Evolutionary conservation across 2,329 filamentous ascomycete genomes (phyloP), one percentile per base, ranked within the genome.

Genomic region (Aureobasidium pullulans): DNA sequence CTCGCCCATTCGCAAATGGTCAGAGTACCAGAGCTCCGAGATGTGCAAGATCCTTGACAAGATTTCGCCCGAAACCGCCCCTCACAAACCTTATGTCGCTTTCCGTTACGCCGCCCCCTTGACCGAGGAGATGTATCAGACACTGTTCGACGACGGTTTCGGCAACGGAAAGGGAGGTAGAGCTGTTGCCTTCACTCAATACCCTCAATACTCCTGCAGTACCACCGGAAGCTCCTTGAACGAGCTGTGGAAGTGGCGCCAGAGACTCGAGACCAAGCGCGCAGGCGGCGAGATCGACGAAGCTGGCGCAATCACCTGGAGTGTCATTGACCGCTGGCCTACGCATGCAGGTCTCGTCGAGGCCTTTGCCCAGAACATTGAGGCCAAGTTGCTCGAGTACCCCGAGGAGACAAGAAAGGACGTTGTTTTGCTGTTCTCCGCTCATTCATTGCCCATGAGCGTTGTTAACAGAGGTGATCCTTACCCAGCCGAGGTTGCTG

Each of bases 1-100:
- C n/a, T 97, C 92, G 19, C 94, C 94, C 1, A 99, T 99, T 72
- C 86, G 93, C 66, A 95, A 95, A 73, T 99, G 95, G 95, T 96
- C 92, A 28, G 94, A 99, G 75, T 86, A 94, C 70, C 94, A 99
- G 74, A 91, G 85, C 61, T 81, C 81, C 61, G 92, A 97, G 75
- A 96, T 97, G 90, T 99, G 94, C 83, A 96, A 96, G 79, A 83
- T 97, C 54, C 81, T 99, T 54, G 94, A 99, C 79, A 83, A 87
- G 66, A 88, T 90, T 62, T 95, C 88, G 1, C 94, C 94, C 6
- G 88, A 96, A 70, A 96, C 92, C 1, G 94, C 94, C 3, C 94
- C 94, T 6, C 94, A 99, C 72, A 96, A 94, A 73, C 94, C 94
- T 8, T 99, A 99, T 69, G 91, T 97, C 48, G 93, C 94, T 13